phyloP scores from a whole-genome alignment of 148 eudicot species.

The Rhododendron mucronatum region DNA sequence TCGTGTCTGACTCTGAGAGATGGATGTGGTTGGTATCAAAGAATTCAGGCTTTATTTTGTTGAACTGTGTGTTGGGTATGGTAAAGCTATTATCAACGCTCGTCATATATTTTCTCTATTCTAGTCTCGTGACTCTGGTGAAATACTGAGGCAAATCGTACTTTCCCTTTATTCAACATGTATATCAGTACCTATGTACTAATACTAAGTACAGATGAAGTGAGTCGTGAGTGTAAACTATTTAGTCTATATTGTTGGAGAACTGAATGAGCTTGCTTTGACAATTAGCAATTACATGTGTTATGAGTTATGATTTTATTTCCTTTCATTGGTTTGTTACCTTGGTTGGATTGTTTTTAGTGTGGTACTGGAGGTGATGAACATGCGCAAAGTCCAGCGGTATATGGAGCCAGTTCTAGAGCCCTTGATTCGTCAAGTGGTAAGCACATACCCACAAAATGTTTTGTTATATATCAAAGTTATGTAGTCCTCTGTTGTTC shows the following conservation, averaged over 20 bases:
- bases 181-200: not conserved
- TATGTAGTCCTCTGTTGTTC: not conserved
- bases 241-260: conserved; percentile 6
- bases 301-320: not conserved
- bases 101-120: not conserved
- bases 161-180: not conserved
- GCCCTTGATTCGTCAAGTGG: conserved; percentile 56
- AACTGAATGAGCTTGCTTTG: not conserved
- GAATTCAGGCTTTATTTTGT: not conserved
- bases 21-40: not conserved
- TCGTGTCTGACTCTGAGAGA: not conserved
- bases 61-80: not conserved
- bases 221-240: not conserved
- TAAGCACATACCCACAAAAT: conserved; percentile 30
- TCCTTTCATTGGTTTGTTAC: not conserved
- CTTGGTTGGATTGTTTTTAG: conserved; percentile 20
- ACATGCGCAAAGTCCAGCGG: conserved; percentile 37
- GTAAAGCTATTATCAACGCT: not conserved
- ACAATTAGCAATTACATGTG: not conserved
- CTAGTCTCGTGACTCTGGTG: not conserved
- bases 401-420: conserved; percentile 49
- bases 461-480: too few relatives aligned
- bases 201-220: not conserved
- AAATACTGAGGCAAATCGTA: not conserved
- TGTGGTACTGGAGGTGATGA: conserved; percentile 58